Conservation (phyloP, 1,139 yeast genomes). For the Blastobotrys serpentis region DNA sequence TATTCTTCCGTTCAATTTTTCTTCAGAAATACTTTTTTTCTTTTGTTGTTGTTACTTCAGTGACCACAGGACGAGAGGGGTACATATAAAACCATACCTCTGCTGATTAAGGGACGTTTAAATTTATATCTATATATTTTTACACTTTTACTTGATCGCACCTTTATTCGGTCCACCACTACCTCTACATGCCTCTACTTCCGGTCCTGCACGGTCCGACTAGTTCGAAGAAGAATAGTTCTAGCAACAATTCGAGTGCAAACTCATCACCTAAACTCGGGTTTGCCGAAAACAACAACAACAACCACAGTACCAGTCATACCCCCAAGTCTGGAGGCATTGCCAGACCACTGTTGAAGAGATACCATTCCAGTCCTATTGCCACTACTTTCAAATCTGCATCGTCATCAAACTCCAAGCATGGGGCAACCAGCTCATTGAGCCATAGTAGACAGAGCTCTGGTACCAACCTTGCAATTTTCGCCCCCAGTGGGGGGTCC, state of each 20-base stretch:
- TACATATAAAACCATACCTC: too few relatives aligned
- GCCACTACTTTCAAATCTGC: slow-evolving; percentile 14
- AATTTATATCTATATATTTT: too few relatives aligned
- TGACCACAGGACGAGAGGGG: too few relatives aligned
- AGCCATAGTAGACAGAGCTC: neutral
- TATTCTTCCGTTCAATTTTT: neutral
- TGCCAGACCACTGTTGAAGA: slow-evolving; percentile 17
- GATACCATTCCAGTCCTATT: slow-evolving; percentile 17
- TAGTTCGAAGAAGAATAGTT: neutral
- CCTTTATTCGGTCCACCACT: neutral
- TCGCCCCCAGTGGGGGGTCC: too few relatives aligned
- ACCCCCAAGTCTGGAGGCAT: slow-evolving; percentile 3
- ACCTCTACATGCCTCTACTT: slow-evolving; percentile 3
- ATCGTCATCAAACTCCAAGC: neutral
- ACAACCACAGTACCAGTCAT: slow-evolving; percentile 1
- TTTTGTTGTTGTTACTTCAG: too few relatives aligned
- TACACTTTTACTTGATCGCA: too few relatives aligned
- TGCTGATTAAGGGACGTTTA: too few relatives aligned
- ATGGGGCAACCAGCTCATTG: neutral
- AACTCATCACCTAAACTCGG: neutral
- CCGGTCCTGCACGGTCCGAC: slow-evolving; percentile 9
- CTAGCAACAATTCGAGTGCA: neutral
- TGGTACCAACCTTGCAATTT: slow-evolving; percentile 1
- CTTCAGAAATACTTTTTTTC: slow-evolving; percentile 1
- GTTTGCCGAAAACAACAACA: neutral